Percentiles rank a stretch among this genome's conserved stretches.
Conservation (phyloP, 2,329 filamentous ascomycete genomes). For the Diaporthe eres region DNA sequence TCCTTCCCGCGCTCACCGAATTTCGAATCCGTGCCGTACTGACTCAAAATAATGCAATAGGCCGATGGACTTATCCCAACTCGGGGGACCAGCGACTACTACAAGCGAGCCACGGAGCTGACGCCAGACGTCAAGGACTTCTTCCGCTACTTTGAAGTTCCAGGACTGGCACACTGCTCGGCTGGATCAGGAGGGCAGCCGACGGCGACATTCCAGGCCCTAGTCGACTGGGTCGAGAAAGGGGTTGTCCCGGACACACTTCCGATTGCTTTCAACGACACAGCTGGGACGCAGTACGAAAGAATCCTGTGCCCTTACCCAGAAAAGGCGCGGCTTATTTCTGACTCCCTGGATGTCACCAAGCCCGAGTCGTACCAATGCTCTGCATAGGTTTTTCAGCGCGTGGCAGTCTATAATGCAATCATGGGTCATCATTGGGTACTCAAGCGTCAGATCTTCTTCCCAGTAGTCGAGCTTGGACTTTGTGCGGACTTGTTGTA, state of each 20-base stretch:
- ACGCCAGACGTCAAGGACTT: constrained; percentile 44
- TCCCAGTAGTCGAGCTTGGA: too few species aligned
- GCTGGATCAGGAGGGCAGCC: constrained; percentile 47
- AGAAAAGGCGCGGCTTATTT: not conserved
- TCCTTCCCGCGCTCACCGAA: too few species aligned
- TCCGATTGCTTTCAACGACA: constrained; percentile 2
- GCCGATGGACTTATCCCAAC: constrained; percentile 10
- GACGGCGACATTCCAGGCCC: constrained; percentile 3
- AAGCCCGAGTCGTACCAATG: not conserved
- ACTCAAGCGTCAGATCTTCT: too few species aligned
- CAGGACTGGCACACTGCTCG: constrained; percentile 51
- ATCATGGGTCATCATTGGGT: too few species aligned
- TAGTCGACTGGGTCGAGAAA: constrained; percentile 12
- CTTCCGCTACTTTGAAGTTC: constrained; percentile 50
- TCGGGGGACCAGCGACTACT: not conserved
- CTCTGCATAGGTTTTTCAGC: not conserved
- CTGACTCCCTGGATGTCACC: not conserved
- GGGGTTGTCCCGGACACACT: not conserved
- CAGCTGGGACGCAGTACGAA: not conserved
- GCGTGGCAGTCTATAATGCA: too few species aligned
- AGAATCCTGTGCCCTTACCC: constrained; percentile 11
- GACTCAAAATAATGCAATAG: too few species aligned
- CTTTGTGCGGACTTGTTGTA: too few species aligned
- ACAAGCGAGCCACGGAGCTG: not conserved
- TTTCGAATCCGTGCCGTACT: too few species aligned